Percentiles rank a stretch among this genome's conserved stretches.
Evolutionary conservation across 306 rosid species (phyloP).

Genomic region (Gastrolobium villosum): DNA sequence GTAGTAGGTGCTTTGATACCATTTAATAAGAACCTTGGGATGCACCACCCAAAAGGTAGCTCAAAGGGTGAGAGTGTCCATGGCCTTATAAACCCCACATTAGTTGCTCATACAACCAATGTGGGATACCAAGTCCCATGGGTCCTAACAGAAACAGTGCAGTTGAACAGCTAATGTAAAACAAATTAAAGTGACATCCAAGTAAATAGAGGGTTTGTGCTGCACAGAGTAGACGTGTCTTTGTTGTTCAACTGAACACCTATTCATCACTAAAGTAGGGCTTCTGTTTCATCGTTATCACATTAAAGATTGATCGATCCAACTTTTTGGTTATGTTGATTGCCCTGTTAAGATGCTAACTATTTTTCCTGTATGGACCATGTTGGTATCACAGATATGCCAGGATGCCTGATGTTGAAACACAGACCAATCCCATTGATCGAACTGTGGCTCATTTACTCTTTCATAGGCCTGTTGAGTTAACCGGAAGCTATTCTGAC

Average conservation of each 20-base stretch:
- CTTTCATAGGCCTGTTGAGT: constrained; percentile 77
- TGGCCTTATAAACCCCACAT: too few relatives aligned
- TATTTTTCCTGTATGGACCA: constrained; percentile 42
- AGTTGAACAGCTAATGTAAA: too few relatives aligned
- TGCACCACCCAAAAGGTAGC: too few relatives aligned
- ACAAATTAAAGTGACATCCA: neutral
- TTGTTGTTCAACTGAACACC: constrained; percentile 13
- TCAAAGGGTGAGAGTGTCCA: too few relatives aligned
- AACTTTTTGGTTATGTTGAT: constrained; percentile 36
- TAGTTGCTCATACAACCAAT: too few relatives aligned
- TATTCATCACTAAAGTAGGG: constrained; percentile 33
- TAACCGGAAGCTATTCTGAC: constrained; percentile 59
- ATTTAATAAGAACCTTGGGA: too few relatives aligned
- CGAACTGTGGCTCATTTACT: constrained; percentile 94
- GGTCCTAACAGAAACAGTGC: too few relatives aligned
- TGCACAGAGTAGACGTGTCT: neutral
- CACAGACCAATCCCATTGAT: constrained; percentile 91
- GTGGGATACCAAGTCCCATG: too few relatives aligned
- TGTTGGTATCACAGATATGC: constrained; percentile 54
- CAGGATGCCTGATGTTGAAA: constrained; percentile 68
- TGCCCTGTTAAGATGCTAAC: constrained; percentile 37
- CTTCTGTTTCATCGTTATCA: constrained; percentile 15
- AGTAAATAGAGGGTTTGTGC: constrained; percentile 5
- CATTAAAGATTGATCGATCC: constrained; percentile 25
- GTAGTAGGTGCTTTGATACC: too few relatives aligned